Base-by-base conservation (phyloP, 768 basidiomycete species). In the Rhizopogon vinicolor region DNA sequence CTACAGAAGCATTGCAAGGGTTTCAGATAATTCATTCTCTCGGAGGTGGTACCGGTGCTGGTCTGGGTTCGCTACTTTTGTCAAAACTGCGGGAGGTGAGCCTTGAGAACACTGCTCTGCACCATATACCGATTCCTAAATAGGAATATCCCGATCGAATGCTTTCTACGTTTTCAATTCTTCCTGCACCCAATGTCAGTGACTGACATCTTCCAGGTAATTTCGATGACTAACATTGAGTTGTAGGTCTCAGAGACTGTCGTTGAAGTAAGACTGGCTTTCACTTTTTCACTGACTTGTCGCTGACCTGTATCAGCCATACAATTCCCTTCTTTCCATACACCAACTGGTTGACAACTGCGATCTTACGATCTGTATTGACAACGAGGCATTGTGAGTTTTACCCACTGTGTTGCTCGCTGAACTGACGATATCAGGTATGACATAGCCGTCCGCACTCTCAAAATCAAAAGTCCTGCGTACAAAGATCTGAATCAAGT, bases 261-360 rank as follows among this genome's bases (percentile, higher is more conserved):
- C 40, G 83, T 79, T 19, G 79, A 93, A 67, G 76, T 80, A 51
- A 46, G 70, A 58, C 18, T 37, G 5, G 1, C 12, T 37, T 37
- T 37, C 48, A 22, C 19, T 22, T 35, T 14, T 14, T 22, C 18
- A 19, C 5, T 37, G 45, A 33, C 19, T 10, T 53, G 43, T 0
- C 40, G 41, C 55, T 65, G 29, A 69, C n/a, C 33, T 39, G 29
- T 39, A 18, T 53, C 28, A 79, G 86, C 90, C 90, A 0, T 95
- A 94, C 66, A 95, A 94, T 62, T 83, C 90, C 0, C 74, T 91
- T 52, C 80, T 96, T 9, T 91, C 93, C 0, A 71, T 91, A 35
- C 87, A 95, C 68, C 93, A 95, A 72, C 83, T 95, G n/a, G 78
- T 93, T 3, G 93, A 95, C 60, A 91, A 86, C 66, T 82, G 87